Base-by-base conservation (phyloP, 2,329 filamentous ascomycete species). In the Venturia effusa region DNA sequence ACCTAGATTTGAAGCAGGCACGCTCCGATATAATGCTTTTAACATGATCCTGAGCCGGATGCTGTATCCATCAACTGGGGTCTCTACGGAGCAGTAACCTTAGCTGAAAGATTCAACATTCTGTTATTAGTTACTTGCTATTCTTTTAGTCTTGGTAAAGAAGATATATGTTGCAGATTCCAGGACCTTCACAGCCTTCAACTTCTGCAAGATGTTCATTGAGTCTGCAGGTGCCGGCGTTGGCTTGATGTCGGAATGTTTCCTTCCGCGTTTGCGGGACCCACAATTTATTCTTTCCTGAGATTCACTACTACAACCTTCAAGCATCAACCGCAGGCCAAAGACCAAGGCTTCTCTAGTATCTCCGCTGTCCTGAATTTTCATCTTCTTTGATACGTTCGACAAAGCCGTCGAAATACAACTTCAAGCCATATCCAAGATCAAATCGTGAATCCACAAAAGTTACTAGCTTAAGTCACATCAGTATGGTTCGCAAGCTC, bases 401-500 rank as follows among this genome's bases (percentile, higher is more conserved):
- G 6, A 17, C 13, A 11, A 13, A 43, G 17, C 17, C 40, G n/a
- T 43, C 40, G 17, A 6, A 51, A 27, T 8, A 51, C 45, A 27
- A 51, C 1, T 15, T 24, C 10, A 51, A 51, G 45, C 22, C 45
- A 11, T 4, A 27, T 11, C 45, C 22, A 15, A 27, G 22, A 17
- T 13, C 10, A 8, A 24, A 4, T 6, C 22, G n/a, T 15, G 22
- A 10, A 27, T 2, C 22, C 22, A 27, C 8, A 51, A 1, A 10
- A 13, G 1, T 15, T 2, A 7, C 19, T 4, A 51, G 45, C 22
- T 27, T 4, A 15, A 27, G 45, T 3, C 10, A 51, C 8, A 27
- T 51, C 40, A 43, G 40, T 43, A 97, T 97, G 94, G 91, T 96
- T 69, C 88, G 94, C 71, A 92, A 96, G 81, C 86, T 99, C 74